Conservation (phyloP, 2,329 filamentous ascomycete species). For the Calcarisporium arbuscula region DNA sequence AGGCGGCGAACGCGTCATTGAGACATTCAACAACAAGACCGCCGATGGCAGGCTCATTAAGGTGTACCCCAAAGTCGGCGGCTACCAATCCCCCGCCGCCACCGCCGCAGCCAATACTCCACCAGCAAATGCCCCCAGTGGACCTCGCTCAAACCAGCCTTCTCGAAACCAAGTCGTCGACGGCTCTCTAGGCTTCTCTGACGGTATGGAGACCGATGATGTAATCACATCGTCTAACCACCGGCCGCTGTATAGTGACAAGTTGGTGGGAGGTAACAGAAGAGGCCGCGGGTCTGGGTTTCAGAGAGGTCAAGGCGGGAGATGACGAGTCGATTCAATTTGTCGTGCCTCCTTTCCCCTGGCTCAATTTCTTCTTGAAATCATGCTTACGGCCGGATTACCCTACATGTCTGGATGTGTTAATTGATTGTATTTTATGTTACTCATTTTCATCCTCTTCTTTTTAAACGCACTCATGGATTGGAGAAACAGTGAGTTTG, state of each 20-base stretch:
- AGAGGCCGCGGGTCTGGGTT: slow-evolving; percentile 21
- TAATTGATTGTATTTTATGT: too few species aligned
- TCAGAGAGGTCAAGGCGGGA: slow-evolving; percentile 17
- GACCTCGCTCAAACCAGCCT: slow-evolving; percentile 18
- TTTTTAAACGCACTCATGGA: too few species aligned
- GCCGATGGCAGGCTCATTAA: slow-evolving; percentile 69
- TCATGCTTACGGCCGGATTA: too few species aligned
- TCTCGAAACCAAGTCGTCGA: slow-evolving; percentile 40
- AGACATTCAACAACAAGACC: slow-evolving; percentile 72
- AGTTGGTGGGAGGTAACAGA: slow-evolving; percentile 24
- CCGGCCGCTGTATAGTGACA: slow-evolving; percentile 49
- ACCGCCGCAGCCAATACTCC: slow-evolving; percentile 20
- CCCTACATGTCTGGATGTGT: too few species aligned
- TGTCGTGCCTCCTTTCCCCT: too few species aligned
- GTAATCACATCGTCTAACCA: slow-evolving; percentile 17
- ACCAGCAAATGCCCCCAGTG: slow-evolving; percentile 25
- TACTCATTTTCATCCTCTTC: too few species aligned
- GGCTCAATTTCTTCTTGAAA: too few species aligned
- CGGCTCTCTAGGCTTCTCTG: slow-evolving; percentile 47
- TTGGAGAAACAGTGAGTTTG: too few species aligned
- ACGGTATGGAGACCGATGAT: slow-evolving; percentile 35
- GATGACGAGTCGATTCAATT: slow-evolving; percentile 12
- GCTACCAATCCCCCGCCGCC: slow-evolving; percentile 22
- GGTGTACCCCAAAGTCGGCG: slow-evolving; percentile 61
- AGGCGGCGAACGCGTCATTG: slow-evolving; percentile 67